Conservation (phyloP, 2,329 filamentous ascomycete species). For the Dothistroma septosporum region DNA sequence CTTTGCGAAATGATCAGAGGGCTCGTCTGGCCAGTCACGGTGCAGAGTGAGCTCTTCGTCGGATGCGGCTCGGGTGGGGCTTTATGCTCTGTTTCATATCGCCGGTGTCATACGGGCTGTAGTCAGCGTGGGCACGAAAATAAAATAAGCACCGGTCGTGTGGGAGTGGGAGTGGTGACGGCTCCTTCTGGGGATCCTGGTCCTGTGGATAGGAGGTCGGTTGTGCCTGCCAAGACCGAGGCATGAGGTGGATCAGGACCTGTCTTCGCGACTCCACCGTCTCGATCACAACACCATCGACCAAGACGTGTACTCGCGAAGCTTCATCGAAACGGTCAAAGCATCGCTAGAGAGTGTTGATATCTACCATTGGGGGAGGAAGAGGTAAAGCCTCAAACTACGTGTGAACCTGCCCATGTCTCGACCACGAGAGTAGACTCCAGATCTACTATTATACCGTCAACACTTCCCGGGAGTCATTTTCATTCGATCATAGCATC, state of each 20-base stretch:
- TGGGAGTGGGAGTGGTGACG: too few relatives aligned
- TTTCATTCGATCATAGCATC: neutral
- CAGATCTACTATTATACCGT: neutral
- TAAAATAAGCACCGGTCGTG: neutral
- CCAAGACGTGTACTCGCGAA: too few relatives aligned
- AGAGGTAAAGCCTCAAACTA: too few relatives aligned
- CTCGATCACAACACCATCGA: too few relatives aligned
- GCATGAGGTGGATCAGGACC: too few relatives aligned
- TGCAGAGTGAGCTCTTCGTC: neutral
- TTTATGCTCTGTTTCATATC: neutral
- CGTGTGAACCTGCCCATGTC: too few relatives aligned
- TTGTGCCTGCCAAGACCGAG: neutral
- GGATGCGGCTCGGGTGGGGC: neutral
- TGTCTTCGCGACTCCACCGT: too few relatives aligned
- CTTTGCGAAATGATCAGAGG: neutral
- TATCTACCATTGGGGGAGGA: too few relatives aligned
- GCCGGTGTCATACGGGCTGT: neutral
- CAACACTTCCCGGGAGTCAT: neutral
- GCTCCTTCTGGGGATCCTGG: too few relatives aligned
- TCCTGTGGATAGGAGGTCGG: neutral
- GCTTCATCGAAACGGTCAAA: too few relatives aligned
- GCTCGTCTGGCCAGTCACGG: neutral
- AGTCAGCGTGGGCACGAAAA: neutral
- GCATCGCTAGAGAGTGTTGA: too few relatives aligned
- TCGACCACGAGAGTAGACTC: neutral